Conservation (phyloP, 2,329 filamentous ascomycete genomes). For the Anthostomella pinea region DNA sequence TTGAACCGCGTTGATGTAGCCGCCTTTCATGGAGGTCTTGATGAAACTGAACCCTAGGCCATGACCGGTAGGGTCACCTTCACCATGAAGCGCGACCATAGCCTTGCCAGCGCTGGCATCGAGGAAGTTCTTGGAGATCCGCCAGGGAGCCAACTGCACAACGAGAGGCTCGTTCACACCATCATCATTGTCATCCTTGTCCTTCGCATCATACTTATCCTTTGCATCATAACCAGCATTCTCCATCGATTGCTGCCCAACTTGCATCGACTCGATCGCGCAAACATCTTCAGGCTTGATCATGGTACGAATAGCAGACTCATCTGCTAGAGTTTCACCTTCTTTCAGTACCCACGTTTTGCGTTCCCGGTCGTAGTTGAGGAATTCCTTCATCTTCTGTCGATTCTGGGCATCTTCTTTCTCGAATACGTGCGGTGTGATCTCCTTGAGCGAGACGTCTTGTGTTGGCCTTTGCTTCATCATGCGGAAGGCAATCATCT, state of each 20-base stretch:
- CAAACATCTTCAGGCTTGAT: slow-evolving; percentile 96
- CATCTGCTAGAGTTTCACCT: slow-evolving; percentile 74
- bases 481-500: slow-evolving; percentile 91
- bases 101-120: slow-evolving; percentile 92
- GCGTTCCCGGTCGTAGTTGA: slow-evolving; percentile 82
- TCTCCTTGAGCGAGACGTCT: slow-evolving; percentile 72
- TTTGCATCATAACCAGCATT: slow-evolving; percentile 92
- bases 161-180: slow-evolving; percentile 70
- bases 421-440: slow-evolving; percentile 88
- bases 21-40: slow-evolving; percentile 97
- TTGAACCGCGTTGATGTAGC: slow-evolving; percentile 78
- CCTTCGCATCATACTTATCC: slow-evolving; percentile 74
- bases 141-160: slow-evolving; percentile 91
- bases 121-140: slow-evolving; percentile 93
- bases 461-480: slow-evolving; percentile 72
- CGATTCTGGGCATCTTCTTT: slow-evolving; percentile 94
- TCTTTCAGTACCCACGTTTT: slow-evolving; percentile 81
- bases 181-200: slow-evolving; percentile 67
- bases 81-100: slow-evolving; percentile 92
- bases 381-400: slow-evolving; percentile 95
- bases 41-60: slow-evolving; percentile 96
- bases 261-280: slow-evolving; percentile 92
- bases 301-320: slow-evolving; percentile 76
- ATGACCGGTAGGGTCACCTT: slow-evolving; percentile 90
- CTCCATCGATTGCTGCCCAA: slow-evolving; percentile 84